phyloP scores from a whole-genome alignment of 495 filamentous ascomycete species.

The Letharia columbiana region DNA sequence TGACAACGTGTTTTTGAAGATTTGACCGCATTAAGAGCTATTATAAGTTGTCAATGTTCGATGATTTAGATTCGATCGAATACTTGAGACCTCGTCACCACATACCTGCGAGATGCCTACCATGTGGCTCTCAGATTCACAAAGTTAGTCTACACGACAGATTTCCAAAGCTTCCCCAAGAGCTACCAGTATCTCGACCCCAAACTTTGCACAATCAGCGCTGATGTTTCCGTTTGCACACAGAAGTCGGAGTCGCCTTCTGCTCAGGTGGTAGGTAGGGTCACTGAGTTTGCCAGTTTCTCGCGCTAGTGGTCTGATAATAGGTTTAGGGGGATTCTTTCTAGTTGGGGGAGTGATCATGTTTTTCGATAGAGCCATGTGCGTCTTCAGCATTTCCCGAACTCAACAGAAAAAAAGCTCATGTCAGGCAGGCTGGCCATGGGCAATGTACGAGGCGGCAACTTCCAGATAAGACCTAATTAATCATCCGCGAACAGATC shows the following conservation, averaged over 20 bases:
- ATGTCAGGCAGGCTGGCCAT: constrained; percentile 56
- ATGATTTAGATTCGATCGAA: not conserved
- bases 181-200: not conserved
- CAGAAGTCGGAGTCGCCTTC: constrained; percentile 93
- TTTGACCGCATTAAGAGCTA: not conserved
- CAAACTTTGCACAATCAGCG: not conserved
- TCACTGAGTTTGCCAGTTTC: constrained; percentile 9
- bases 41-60: not conserved
- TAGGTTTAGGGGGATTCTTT: constrained; percentile 69
- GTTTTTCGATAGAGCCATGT: constrained; percentile 97
- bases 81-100: not conserved
- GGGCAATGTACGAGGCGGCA: constrained; percentile 58
- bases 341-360: constrained; percentile 84
- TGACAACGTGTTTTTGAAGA: too few species aligned
- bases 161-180: not conserved
- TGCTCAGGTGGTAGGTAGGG: constrained; percentile 80
- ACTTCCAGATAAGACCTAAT: not conserved
- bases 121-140: constrained; percentile 93
- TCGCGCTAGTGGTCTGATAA: constrained; percentile 20
- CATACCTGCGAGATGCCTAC: constrained; percentile 45
- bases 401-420: not conserved
- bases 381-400: constrained; percentile 25
- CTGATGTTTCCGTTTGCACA: constrained; percentile 13
- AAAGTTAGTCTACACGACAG: constrained; percentile 57
- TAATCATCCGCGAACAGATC: constrained; percentile 48